A percentile compares a stretch with the other conserved stretches of the same genome.
These are phyloP conservation scores for Polygonum aviculare DNA, from an alignment of 148 eudicot genomes.

Conservation along the genomic window DNA sequence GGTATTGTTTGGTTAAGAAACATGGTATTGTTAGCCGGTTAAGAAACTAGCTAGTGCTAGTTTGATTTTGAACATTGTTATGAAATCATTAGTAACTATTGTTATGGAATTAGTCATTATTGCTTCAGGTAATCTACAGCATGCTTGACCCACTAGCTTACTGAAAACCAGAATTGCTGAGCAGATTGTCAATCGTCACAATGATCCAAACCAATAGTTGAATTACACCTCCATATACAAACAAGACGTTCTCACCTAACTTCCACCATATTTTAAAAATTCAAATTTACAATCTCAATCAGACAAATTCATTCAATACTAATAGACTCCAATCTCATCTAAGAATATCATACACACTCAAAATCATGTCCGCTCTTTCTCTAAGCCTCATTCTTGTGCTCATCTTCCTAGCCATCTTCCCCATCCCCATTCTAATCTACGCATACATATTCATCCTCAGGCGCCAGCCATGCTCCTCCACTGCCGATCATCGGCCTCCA, in stretches of 20 bases:
- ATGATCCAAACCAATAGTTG: background rate
- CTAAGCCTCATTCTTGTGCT: constrained; percentile 6
- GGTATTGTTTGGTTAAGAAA: background rate
- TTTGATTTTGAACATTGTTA: background rate
- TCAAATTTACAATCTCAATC: background rate
- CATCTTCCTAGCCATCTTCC: constrained; percentile 4
- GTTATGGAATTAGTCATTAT: background rate
- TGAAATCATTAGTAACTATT: background rate
- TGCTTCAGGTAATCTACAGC: background rate
- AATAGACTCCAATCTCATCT: background rate
- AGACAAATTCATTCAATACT: background rate
- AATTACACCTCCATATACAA: background rate
- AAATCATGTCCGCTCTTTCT: background rate
- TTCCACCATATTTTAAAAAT: background rate
- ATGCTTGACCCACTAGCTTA: too few species aligned
- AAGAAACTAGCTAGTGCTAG: background rate
- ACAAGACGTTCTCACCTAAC: background rate
- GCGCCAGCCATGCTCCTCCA: constrained; percentile 7
- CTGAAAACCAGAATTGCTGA: background rate
- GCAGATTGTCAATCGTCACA: background rate
- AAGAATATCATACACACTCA: background rate
- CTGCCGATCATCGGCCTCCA: background rate
- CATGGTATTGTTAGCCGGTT: background rate
- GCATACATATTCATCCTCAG: constrained; percentile 17
- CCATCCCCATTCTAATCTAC: constrained; percentile 13